Conservation (phyloP, 2,329 filamentous ascomycete genomes). For the Xylariales sp. region DNA sequence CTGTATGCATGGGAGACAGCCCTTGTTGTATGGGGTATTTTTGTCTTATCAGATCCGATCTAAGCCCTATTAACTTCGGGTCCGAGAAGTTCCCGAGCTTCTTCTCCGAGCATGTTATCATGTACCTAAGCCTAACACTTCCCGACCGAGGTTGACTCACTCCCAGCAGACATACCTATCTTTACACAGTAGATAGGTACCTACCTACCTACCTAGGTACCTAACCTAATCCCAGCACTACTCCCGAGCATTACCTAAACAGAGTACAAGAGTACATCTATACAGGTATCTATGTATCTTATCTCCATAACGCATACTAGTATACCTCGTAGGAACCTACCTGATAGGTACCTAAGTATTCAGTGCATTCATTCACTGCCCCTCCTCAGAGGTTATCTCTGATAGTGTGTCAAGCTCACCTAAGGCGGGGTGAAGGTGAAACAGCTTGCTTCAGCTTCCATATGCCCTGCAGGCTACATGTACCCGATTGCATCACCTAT, state of each 20-base stretch:
- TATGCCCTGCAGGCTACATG: background rate
- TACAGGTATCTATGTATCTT: too few species aligned
- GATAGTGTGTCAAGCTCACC: constrained; percentile 16
- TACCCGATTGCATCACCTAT: constrained; percentile 20
- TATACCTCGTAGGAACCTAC: too few species aligned
- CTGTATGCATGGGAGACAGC: background rate
- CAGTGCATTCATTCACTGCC: too few species aligned
- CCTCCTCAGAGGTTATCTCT: background rate
- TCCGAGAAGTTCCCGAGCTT: constrained; percentile 27
- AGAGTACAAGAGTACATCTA: too few species aligned
- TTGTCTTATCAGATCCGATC: constrained; percentile 40
- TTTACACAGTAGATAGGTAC: too few species aligned
- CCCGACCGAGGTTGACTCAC: too few species aligned
- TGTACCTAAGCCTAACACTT: too few species aligned
- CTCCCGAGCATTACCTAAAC: too few species aligned
- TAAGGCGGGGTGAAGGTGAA: constrained; percentile 27
- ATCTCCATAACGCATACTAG: too few species aligned
- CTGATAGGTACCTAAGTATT: background rate
- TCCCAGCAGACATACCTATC: too few species aligned
- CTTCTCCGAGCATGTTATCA: constrained; percentile 21
- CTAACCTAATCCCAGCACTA: too few species aligned
- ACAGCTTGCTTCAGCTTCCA: constrained; percentile 24
- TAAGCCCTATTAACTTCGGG: constrained; percentile 11
- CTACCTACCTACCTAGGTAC: background rate
- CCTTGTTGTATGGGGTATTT: background rate